These are phyloP conservation scores for Piromyces finnis DNA, from an alignment of 192 early-diverging fungal genomes.

Conservation along the genomic window DNA sequence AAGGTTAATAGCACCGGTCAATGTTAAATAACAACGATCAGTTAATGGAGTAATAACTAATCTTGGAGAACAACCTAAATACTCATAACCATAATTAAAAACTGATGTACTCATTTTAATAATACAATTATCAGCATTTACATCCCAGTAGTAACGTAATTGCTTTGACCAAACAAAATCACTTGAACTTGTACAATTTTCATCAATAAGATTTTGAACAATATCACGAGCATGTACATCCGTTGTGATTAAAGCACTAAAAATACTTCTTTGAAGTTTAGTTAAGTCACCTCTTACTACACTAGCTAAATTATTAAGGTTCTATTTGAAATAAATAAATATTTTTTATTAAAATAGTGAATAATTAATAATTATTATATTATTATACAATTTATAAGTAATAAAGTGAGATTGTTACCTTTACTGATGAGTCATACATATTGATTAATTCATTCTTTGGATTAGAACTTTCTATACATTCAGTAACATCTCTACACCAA, in stretches of 20 bases:
- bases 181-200: conserved; percentile 15
- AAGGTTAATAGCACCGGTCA: conserved; percentile 40
- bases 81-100: conserved; percentile 41
- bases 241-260: conserved; percentile 39
- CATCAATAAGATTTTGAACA: conserved; percentile 18
- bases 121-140: conserved; percentile 31
- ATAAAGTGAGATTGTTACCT: no score
- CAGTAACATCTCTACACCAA: conserved; percentile 28
- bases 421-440: conserved; percentile 20
- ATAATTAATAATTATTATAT: no score
- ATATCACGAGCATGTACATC: conserved; percentile 46
- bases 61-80: conserved; percentile 37
- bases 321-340: no score
- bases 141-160: conserved; percentile 40
- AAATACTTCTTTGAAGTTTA: conserved; percentile 28
- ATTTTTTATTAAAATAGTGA: no score
- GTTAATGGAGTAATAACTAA: conserved; percentile 42
- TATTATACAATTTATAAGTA: no score
- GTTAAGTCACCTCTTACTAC: conserved; percentile 42
- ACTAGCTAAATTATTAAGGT: conserved; percentile 22
- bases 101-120: conserved; percentile 35
- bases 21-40: conserved; percentile 40
- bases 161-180: conserved; percentile 47
- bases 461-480: conserved; percentile 20
- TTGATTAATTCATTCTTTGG: conserved; percentile 12